Conservation (phyloP, 768 basidiomycete genomes). For the Coprinopsis marcescibilis region DNA sequence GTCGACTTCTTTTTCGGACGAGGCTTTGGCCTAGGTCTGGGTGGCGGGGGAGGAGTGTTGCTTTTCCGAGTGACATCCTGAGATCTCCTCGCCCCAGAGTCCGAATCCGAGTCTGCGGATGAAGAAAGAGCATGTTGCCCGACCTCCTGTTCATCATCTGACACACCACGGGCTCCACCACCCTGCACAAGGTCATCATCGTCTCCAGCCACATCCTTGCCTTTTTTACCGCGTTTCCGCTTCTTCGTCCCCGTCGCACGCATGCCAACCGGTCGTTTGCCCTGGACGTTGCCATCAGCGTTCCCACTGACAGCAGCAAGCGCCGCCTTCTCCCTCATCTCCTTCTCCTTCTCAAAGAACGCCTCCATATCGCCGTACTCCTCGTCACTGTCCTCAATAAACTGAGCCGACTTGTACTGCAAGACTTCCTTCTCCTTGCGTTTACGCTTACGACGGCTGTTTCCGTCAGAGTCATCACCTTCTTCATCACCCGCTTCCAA, state of each 20-base stretch:
- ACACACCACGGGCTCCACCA: constrained; percentile 6
- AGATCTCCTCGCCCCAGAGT: too few relatives aligned
- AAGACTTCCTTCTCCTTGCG: constrained; percentile 54
- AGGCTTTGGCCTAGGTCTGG: constrained; percentile 20
- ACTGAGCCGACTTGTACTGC: constrained; percentile 90
- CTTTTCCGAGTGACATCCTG: too few relatives aligned
- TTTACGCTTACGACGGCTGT: constrained; percentile 49
- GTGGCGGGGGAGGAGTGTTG: too few relatives aligned
- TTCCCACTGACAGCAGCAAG: constrained; percentile 17
- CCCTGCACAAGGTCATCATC: background rate
- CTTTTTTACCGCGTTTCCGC: constrained; percentile 38
- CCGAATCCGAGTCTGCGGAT: too few relatives aligned
- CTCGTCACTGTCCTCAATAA: constrained; percentile 88
- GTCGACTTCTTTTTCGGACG: constrained; percentile 5
- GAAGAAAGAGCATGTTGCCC: background rate
- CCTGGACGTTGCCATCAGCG: constrained; percentile 31
- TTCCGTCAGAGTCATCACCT: constrained; percentile 28
- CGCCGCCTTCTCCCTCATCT: constrained; percentile 41
- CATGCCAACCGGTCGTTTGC: constrained; percentile 45
- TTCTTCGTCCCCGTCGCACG: constrained; percentile 45
- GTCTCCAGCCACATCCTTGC: constrained; percentile 21
- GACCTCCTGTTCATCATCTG: constrained; percentile 11
- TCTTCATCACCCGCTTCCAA: constrained; percentile 41
- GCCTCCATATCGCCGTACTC: constrained; percentile 76
- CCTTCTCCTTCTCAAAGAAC: constrained; percentile 75